phyloP scores from a whole-genome alignment of 495 filamentous ascomycete species.

The Aspergillus nanangensis region DNA sequence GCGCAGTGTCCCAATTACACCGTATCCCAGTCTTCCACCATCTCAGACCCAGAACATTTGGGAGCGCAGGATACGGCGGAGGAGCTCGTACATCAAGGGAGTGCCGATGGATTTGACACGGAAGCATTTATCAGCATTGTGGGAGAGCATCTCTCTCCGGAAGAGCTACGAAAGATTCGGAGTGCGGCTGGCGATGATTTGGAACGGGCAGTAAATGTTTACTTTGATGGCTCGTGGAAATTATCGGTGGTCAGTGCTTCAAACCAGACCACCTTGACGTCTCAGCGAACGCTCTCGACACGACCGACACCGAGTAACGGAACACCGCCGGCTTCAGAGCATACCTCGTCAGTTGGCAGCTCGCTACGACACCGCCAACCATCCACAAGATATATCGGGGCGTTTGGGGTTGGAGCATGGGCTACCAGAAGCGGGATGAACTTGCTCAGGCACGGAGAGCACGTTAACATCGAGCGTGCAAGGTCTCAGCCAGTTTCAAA shows the following conservation, averaged over 20 bases:
- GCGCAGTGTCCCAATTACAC: too few species aligned
- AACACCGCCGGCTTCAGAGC: too few species aligned
- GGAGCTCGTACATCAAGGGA: neutral
- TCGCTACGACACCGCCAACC: constrained; percentile 37
- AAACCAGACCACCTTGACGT: constrained; percentile 7
- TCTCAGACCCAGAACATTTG: neutral
- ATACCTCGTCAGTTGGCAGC: too few species aligned
- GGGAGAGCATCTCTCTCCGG: constrained; percentile 55
- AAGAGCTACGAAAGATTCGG: constrained; percentile 48
- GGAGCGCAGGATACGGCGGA: neutral
- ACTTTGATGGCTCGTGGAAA: constrained; percentile 92
- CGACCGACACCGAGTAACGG: constrained; percentile 1
- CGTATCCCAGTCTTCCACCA: too few species aligned
- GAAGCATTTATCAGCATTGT: constrained; percentile 66
- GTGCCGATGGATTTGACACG: constrained; percentile 54
- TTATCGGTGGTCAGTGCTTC: constrained; percentile 18
- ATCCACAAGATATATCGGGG: constrained; percentile 78
- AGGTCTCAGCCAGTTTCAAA: constrained; percentile 62
- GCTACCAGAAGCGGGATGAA: constrained; percentile 77
- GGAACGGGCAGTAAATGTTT: constrained; percentile 74
- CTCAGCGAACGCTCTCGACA: constrained; percentile 8
- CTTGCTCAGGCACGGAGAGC: constrained; percentile 71
- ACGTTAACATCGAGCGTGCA: constrained; percentile 79
- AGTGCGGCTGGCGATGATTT: constrained; percentile 58
- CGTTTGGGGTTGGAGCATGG: constrained; percentile 90